These are phyloP conservation scores for Aspergillus unguis DNA, from an alignment of 2,329 filamentous ascomycete genomes.

Conservation along the genomic window DNA sequence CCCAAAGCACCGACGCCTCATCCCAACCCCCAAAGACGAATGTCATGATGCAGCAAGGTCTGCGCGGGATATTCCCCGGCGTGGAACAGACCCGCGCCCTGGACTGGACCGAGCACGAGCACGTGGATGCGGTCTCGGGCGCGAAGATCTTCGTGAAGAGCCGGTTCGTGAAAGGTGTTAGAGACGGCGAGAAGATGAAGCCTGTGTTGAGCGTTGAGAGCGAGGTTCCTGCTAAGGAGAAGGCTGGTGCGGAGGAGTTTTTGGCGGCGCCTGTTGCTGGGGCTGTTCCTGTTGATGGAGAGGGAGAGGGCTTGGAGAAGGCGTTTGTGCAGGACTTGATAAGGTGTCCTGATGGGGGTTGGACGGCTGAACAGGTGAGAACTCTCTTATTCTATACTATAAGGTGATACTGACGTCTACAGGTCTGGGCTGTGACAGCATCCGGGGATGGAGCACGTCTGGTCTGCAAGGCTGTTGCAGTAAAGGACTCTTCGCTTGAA, in stretches of 20 bases:
- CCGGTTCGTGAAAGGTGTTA: not conserved
- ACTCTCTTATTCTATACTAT: not conserved
- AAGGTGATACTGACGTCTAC: not conserved
- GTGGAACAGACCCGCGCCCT: not conserved
- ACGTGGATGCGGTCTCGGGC: constrained; percentile 1
- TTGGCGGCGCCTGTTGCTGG: not conserved
- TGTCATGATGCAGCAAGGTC: constrained; percentile 3
- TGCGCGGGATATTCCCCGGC: constrained; percentile 2
- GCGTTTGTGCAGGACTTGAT: constrained; percentile 2
- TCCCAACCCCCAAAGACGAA: not conserved
- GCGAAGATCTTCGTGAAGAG: not conserved
- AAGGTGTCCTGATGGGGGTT: not conserved
- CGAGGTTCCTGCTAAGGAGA: not conserved
- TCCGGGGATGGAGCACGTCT: not conserved
- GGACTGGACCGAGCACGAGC: constrained; percentile 1
- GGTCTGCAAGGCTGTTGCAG: constrained; percentile 6
- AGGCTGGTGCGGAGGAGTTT: not conserved
- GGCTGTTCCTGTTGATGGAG: not conserved
- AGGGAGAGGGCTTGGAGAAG: not conserved
- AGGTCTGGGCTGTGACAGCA: constrained; percentile 1
- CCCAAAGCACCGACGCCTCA: not conserved
- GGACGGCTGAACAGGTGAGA: constrained; percentile 3
- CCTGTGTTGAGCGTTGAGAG: not conserved
- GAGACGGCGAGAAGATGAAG: not conserved
- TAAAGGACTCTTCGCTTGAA: not conserved